Percentiles rank a stretch among this genome's conserved stretches.
These are phyloP conservation scores for Vitis riparia DNA, from an alignment of 164 flowering plant species.

Conservation along the genomic window DNA sequence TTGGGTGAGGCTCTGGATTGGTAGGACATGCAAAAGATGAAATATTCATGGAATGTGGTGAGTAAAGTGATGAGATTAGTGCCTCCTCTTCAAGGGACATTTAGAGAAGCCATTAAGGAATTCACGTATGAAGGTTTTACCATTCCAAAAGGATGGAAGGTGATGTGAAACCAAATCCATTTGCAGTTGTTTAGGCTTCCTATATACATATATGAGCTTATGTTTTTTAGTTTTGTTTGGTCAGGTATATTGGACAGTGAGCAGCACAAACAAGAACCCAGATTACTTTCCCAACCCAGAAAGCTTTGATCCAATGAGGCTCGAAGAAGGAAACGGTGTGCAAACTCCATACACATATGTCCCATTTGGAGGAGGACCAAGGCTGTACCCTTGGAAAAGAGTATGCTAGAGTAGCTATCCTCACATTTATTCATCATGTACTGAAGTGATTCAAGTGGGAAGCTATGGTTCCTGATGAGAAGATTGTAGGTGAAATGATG, in stretches of 20 bases:
- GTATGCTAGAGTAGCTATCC: constrained; percentile 46
- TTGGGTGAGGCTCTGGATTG: constrained; percentile 43
- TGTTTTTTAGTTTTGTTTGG: too few species aligned
- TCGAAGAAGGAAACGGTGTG: constrained; percentile 34
- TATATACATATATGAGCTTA: too few species aligned
- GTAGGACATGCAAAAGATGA: constrained; percentile 55
- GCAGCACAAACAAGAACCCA: constrained; percentile 40
- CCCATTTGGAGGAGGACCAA: constrained; percentile 61
- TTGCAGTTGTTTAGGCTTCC: constrained; percentile 21
- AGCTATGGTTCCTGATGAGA: constrained; percentile 41
- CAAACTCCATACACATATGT: constrained; percentile 54
- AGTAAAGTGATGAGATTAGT: constrained; percentile 48
- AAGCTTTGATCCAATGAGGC: constrained; percentile 48
- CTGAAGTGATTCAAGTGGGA: constrained; percentile 49
- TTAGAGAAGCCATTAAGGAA: constrained; percentile 45
- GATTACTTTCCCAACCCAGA: constrained; percentile 41
- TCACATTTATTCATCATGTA: constrained; percentile 49
- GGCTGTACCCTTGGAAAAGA: constrained; percentile 61
- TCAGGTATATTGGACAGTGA: constrained; percentile 43
- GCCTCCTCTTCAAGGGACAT: constrained; percentile 52
- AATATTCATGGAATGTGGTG: constrained; percentile 56
- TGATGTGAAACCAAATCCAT: constrained; percentile 1
- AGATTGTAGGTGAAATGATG: constrained; percentile 36
- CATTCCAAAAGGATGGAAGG: constrained; percentile 71
- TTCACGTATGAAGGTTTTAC: constrained; percentile 46